Evolutionary conservation across 2,329 filamentous ascomycete genomes (phyloP), one percentile per base, ranked within the genome.

Genomic region (Ustilaginoidea virens): DNA sequence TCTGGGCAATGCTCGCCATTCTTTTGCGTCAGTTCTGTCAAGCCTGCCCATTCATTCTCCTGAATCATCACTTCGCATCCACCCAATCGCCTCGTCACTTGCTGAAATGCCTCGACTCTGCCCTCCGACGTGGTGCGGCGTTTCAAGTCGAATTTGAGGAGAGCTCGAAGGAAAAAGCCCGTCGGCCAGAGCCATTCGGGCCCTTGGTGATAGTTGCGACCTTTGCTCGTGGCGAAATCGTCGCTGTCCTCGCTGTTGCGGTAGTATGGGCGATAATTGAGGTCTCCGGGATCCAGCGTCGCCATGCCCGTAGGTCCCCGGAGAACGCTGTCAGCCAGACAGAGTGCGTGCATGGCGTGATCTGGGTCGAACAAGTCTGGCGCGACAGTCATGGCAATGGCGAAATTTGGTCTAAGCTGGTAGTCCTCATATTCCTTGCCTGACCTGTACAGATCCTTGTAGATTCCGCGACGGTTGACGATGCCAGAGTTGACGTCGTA

Each of bases 101-200:
- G 90, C 60, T 96, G 87, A 62, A 93, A 93, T 4, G 80, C 80
- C 54, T 96, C 90, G 1, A 77, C 78, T 18, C 75, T 69, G 37
- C 79, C 81, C 44, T 81, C 64, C 0, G 49, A 40, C 3, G 53
- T 55, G 20, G 40, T 43, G 27, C 82, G 68, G 17, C 85, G 66
- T 59, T 69, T 66, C 28, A 96, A 59, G 49, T 94, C 85, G 45
- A 96, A 96, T 51, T 85, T 80, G 37, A 98, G 66, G 39, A 98
- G 60, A 1, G 90, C 90, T 27, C 92, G 75, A 14, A 94, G 63
- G 64, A 93, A 98, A 61, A 85, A 98, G 4, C 90, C 90, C 1
- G 83, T 87, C 1, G 87, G 92, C 90, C 90, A 98, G 15, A 94
- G 60, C 90, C 90, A 98, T 52, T 98, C 90, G 0, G 90, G 92